Evolutionary conservation across 2,329 filamentous ascomycete genomes (phyloP).

Genomic region (Elsinoe arachidis): DNA sequence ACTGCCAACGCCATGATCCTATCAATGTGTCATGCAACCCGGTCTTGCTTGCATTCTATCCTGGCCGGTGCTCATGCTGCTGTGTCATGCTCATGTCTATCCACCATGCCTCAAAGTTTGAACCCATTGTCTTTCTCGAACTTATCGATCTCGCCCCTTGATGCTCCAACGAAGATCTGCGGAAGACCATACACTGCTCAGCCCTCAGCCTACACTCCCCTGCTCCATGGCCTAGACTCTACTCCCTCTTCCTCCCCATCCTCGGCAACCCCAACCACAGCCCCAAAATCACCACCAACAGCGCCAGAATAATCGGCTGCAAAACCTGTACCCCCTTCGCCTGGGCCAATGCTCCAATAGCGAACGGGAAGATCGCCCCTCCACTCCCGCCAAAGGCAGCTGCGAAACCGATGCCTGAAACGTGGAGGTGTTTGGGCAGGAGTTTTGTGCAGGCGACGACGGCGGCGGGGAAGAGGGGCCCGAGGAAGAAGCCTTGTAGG

Average conservation of each 20-base stretch:
- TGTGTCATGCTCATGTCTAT: too few species aligned
- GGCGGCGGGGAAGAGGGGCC: conserved; percentile 63
- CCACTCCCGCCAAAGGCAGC: conserved; percentile 69
- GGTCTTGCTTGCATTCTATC: too few species aligned
- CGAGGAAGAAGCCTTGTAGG: conserved; percentile 65
- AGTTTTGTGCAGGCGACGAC: conserved; percentile 63
- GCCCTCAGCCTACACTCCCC: too few species aligned
- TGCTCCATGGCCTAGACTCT: not conserved
- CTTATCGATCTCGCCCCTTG: too few species aligned
- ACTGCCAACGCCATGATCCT: too few species aligned
- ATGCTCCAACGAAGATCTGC: too few species aligned
- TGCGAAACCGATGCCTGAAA: conserved; percentile 72
- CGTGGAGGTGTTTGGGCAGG: conserved; percentile 61
- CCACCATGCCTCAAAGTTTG: too few species aligned
- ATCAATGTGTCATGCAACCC: too few species aligned
- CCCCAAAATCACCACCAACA: conserved; percentile 42
- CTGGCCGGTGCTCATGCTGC: too few species aligned
- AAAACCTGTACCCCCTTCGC: conserved; percentile 50
- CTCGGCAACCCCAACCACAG: conserved; percentile 45
- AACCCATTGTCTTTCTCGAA: too few species aligned
- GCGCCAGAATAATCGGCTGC: conserved; percentile 50
- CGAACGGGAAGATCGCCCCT: conserved; percentile 57
- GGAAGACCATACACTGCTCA: too few species aligned
- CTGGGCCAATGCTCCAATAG: conserved; percentile 60
- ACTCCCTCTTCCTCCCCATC: conserved; percentile 36